Evolutionary conservation across 2,329 filamentous ascomycete species (phyloP).

Genomic region (Cordyceps fumosorosea): DNA sequence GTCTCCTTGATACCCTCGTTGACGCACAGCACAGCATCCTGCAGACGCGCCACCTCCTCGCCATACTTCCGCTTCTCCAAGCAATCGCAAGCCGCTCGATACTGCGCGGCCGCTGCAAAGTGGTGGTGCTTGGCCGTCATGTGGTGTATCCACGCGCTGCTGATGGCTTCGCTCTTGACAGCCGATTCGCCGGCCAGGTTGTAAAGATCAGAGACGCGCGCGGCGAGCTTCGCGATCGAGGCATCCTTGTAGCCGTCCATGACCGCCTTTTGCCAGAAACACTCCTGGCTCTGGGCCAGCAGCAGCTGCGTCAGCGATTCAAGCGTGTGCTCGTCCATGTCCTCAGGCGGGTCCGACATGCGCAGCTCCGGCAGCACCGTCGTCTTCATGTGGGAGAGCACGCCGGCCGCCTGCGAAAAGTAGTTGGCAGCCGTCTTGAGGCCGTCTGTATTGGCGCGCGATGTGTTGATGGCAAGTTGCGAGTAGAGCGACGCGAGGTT

Average conservation of each 20-base stretch:
- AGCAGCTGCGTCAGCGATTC: conserved; percentile 77
- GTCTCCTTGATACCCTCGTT: conserved; percentile 82
- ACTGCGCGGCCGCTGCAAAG: conserved; percentile 93
- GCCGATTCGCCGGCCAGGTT: conserved; percentile 76
- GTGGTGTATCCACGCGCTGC: conserved; percentile 95
- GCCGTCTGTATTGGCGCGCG: conserved; percentile 71
- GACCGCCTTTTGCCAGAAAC: conserved; percentile 96
- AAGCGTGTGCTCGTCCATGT: conserved; percentile 87
- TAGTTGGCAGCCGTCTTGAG: conserved; percentile 85
- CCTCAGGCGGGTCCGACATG: conserved; percentile 75
- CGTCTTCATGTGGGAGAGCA: conserved; percentile 70
- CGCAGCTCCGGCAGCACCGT: conserved; percentile 77
- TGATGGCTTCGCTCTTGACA: conserved; percentile 81
- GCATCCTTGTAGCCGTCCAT: conserved; percentile 90
- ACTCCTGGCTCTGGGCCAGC: conserved; percentile 91
- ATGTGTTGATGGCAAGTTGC: conserved; percentile 76
- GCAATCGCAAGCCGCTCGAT: conserved; percentile 81
- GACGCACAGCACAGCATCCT: conserved; percentile 75
- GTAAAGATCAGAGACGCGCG: conserved; percentile 85
- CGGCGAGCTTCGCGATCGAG: conserved; percentile 84
- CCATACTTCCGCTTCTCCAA: conserved; percentile 92
- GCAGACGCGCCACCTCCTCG: conserved; percentile 83
- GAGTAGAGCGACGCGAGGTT: conserved; percentile 92
- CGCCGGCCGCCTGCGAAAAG: conserved; percentile 80
- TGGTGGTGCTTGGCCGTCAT: conserved; percentile 96